Conservation (phyloP, 2,329 filamentous ascomycete genomes). For the Raffaelea albimanens region DNA sequence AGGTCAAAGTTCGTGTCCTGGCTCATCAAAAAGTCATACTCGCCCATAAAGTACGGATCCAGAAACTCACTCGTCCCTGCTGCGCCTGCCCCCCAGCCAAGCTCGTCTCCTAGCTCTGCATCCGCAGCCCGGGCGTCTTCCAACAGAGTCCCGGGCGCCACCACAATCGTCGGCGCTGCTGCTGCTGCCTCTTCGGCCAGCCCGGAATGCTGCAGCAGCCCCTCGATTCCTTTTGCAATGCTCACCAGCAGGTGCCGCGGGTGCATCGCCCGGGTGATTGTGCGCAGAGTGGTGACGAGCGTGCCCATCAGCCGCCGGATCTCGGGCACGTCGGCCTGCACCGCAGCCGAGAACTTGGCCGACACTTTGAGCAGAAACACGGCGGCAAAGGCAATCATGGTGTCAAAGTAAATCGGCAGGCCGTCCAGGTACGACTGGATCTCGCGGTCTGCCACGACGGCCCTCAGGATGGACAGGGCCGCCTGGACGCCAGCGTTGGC, state of each 20-base stretch:
- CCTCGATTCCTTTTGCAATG: conserved; percentile 2
- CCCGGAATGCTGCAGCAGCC: conserved; percentile 2
- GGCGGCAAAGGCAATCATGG: conserved; percentile 7
- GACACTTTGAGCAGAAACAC: conserved; percentile 17
- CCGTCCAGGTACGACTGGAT: conserved; percentile 5
- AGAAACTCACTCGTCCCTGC: background rate
- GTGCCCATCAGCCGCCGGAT: conserved; percentile 13
- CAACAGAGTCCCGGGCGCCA: no score
- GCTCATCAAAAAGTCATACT: conserved; percentile 6
- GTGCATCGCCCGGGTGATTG: conserved; percentile 11
- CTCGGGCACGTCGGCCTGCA: conserved; percentile 10
- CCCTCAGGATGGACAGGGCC: conserved; percentile 1
- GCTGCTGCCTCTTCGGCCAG: background rate
- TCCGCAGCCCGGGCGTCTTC: no score
- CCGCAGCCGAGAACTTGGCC: conserved; percentile 8
- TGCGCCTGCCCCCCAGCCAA: no score
- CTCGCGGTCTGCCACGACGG: conserved; percentile 3
- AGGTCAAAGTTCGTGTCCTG: conserved; percentile 5
- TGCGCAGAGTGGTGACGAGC: conserved; percentile 5
- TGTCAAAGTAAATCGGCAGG: conserved; percentile 7
- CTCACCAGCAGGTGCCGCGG: conserved; percentile 11
- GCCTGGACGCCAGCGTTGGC: conserved; percentile 16
- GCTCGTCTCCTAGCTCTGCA: no score
- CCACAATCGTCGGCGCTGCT: background rate
- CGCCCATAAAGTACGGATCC: conserved; percentile 4